Conservation (phyloP, 768 basidiomycete genomes). For the Boletus tylopilopsis region DNA sequence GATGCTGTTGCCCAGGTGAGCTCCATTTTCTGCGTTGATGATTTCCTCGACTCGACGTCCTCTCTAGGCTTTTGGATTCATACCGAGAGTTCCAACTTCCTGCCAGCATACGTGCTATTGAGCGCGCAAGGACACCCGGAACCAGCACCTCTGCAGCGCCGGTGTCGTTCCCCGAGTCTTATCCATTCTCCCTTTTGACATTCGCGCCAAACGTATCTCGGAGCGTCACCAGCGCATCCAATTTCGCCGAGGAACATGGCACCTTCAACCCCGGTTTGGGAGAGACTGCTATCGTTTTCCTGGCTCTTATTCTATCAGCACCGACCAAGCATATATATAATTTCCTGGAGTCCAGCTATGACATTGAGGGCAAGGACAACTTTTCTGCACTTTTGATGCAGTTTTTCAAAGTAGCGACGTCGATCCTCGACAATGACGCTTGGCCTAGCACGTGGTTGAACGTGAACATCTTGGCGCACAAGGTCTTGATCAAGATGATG, state of each 20-base stretch:
- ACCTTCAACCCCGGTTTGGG: slow-evolving; percentile 75
- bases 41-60: slow-evolving; percentile 6
- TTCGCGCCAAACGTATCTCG: slow-evolving; percentile 55
- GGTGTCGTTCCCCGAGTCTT: slow-evolving; percentile 88
- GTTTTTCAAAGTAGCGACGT: slow-evolving; percentile 77
- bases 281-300: slow-evolving; percentile 81
- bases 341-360: slow-evolving; percentile 75
- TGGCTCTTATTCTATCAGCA: slow-evolving; percentile 78
- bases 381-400: slow-evolving; percentile 67
- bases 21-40: background rate
- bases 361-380: slow-evolving; percentile 86
- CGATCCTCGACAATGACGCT: slow-evolving; percentile 82
- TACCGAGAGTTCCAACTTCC: slow-evolving; percentile 79
- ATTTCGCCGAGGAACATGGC: slow-evolving; percentile 43
- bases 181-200: slow-evolving; percentile 83
- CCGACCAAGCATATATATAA: slow-evolving; percentile 71
- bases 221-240: slow-evolving; percentile 38
- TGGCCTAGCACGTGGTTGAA: slow-evolving; percentile 93
- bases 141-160: slow-evolving; percentile 59
- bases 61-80: slow-evolving; percentile 72
- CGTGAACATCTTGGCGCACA: slow-evolving; percentile 83
- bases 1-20: slow-evolving; percentile 77
- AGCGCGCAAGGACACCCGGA: slow-evolving; percentile 57
- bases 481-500: slow-evolving; percentile 84
- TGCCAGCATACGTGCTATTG: slow-evolving; percentile 63